Conservation (phyloP, 371 early-diverging fungal genomes). For the Saksenaea vasiformis region DNA sequence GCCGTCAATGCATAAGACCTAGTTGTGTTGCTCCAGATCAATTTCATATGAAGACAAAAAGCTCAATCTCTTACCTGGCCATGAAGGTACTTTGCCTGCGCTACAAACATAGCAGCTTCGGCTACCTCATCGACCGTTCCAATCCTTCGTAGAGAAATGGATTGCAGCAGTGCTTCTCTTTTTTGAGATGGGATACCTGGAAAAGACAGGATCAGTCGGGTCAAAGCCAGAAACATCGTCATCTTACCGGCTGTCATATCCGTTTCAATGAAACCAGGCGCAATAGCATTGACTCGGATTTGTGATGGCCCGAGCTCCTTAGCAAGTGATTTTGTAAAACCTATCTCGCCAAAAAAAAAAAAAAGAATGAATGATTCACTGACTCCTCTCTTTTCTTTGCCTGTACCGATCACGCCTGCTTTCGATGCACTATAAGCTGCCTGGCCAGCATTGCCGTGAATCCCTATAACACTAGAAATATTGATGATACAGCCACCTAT, state of each 20-base stretch:
- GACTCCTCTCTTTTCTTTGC: no score
- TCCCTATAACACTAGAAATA: constrained; percentile 79
- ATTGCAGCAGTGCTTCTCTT: constrained; percentile 36
- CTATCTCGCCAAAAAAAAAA: constrained; percentile 31
- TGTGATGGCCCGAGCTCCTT: constrained; percentile 76
- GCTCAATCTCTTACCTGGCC: constrained; percentile 60
- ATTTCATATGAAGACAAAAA: not conserved
- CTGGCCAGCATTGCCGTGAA: constrained; percentile 80
- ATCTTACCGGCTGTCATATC: constrained; percentile 72
- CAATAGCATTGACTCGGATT: constrained; percentile 81
- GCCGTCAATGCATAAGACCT: not conserved
- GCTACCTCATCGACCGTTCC: constrained; percentile 68
- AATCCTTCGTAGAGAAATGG: constrained; percentile 62
- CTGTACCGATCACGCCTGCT: constrained; percentile 77
- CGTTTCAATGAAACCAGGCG: constrained; percentile 89
- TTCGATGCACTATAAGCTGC: constrained; percentile 83
- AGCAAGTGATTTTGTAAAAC: constrained; percentile 82
- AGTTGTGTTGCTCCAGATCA: not conserved
- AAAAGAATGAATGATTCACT: no score
- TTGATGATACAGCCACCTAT: constrained; percentile 80
- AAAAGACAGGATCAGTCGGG: not conserved
- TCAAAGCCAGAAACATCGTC: no score
- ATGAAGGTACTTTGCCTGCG: constrained; percentile 67
- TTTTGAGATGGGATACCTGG: constrained; percentile 17
- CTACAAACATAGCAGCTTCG: constrained; percentile 67